These are phyloP conservation scores for Pestalotiopsis sp. DNA, from an alignment of 2,329 filamentous ascomycete species.

Conservation along the genomic window DNA sequence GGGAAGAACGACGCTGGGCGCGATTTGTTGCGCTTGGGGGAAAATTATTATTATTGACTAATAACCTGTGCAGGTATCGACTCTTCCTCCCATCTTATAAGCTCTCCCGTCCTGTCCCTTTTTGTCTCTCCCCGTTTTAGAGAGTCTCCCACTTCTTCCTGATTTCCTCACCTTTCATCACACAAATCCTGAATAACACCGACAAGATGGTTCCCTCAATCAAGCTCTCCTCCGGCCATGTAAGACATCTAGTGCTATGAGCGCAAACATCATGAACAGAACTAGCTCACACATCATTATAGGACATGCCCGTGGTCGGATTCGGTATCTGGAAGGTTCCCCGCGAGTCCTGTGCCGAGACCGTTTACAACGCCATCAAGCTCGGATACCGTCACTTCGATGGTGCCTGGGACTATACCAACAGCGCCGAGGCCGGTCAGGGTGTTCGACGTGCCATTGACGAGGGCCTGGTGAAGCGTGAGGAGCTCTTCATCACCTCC, in stretches of 20 bases:
- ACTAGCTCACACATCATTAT: slow-evolving; percentile 14
- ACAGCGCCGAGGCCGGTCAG: slow-evolving; percentile 66
- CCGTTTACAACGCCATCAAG: slow-evolving; percentile 66
- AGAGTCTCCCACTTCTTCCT: background rate
- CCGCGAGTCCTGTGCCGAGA: slow-evolving; percentile 38
- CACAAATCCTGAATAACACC: background rate
- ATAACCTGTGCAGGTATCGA: background rate
- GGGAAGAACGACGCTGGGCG: background rate
- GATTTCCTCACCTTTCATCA: background rate
- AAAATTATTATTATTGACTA: background rate
- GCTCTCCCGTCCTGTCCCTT: background rate
- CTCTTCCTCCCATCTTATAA: background rate
- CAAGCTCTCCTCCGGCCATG: slow-evolving; percentile 39
- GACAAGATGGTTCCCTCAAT: slow-evolving; percentile 25
- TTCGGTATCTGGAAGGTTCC: slow-evolving; percentile 45
- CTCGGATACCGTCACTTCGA: slow-evolving; percentile 56
- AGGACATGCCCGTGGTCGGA: slow-evolving; percentile 42
- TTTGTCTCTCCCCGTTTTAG: background rate
- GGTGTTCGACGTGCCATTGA: slow-evolving; percentile 60
- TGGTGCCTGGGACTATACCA: slow-evolving; percentile 61
- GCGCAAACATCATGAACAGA: background rate
- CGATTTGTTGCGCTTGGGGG: slow-evolving; percentile 4
- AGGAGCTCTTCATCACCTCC: slow-evolving; percentile 67
- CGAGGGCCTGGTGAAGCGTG: slow-evolving; percentile 63
- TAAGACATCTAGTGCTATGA: slow-evolving; percentile 19